A percentile compares a stretch with the other conserved stretches of the same genome.
Evolutionary conservation across 2,329 filamentous ascomycete species (phyloP).

Genomic region (Fusarium nematophilum): DNA sequence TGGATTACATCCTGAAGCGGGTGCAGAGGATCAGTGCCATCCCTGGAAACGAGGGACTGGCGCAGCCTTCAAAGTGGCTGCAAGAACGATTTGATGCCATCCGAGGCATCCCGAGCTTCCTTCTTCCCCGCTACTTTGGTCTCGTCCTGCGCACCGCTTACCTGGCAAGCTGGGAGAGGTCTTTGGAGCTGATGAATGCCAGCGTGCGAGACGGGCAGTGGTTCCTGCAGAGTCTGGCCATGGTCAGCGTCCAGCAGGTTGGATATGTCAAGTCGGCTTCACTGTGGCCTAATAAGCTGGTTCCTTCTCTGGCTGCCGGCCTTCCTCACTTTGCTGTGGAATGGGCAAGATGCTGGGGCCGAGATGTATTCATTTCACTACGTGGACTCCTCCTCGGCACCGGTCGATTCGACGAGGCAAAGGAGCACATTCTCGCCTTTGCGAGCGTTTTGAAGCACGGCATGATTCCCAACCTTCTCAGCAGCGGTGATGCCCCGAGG

Average conservation of each 20-base stretch:
- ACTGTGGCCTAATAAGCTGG: slow-evolving; percentile 84
- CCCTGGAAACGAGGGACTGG: slow-evolving; percentile 70
- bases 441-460: slow-evolving; percentile 97
- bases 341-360: slow-evolving; percentile 97
- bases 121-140: slow-evolving; percentile 93
- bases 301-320: slow-evolving; percentile 90
- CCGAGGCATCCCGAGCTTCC: slow-evolving; percentile 84
- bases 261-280: slow-evolving; percentile 92
- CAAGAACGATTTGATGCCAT: slow-evolving; percentile 87
- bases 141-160: slow-evolving; percentile 90
- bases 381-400: slow-evolving; percentile 93
- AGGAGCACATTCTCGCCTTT: slow-evolving; percentile 94
- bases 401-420: slow-evolving; percentile 87
- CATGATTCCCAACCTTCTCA: slow-evolving; percentile 95
- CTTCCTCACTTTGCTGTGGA: slow-evolving; percentile 93
- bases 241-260: slow-evolving; percentile 93
- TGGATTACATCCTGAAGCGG: slow-evolving; percentile 87
- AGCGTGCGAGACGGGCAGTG: slow-evolving; percentile 84
- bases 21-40: slow-evolving; percentile 77
- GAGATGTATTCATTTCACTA: slow-evolving; percentile 96
- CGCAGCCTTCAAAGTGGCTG: slow-evolving; percentile 79
- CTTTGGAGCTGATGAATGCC: slow-evolving; percentile 80
- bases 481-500: slow-evolving; percentile 84
- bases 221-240: slow-evolving; percentile 87
- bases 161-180: slow-evolving; percentile 81